Conservation (phyloP, 2,329 filamentous ascomycete species). For the Endocalyx cinctus region DNA sequence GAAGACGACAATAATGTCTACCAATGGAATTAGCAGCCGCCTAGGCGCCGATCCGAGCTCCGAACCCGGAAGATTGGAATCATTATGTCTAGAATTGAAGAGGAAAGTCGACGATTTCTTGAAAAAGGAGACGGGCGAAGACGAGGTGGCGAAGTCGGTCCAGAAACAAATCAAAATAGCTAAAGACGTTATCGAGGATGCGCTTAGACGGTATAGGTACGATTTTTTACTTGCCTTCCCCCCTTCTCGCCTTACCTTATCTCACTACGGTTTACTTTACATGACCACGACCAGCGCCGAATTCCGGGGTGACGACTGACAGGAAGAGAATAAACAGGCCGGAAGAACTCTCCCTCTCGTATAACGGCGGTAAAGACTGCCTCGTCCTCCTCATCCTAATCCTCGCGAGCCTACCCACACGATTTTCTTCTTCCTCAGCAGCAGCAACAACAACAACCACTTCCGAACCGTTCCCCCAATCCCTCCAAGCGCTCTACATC, state of each 20-base stretch:
- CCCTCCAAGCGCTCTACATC: constrained; percentile 82
- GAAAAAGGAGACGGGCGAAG: constrained; percentile 46
- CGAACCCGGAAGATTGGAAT: too few species aligned
- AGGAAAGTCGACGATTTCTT: constrained; percentile 63
- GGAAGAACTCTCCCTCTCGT: constrained; percentile 79
- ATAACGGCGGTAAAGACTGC: constrained; percentile 98
- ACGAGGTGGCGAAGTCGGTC: constrained; percentile 55
- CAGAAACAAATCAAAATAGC: constrained; percentile 72
- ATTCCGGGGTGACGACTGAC: constrained; percentile 7
- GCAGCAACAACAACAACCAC: constrained; percentile 14
- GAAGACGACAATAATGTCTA: too few species aligned
- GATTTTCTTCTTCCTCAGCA: constrained; percentile 23
- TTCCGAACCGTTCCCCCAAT: constrained; percentile 31
- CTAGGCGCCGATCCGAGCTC: too few species aligned
- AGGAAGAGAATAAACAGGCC: constrained; percentile 45
- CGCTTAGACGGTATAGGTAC: constrained; percentile 71
- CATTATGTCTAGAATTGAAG: constrained; percentile 39
- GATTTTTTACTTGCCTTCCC: constrained; percentile 22
- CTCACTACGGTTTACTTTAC: constrained; percentile 1
- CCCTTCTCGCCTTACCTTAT: constrained; percentile 1
- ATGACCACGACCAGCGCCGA: too few species aligned
- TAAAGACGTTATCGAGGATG: constrained; percentile 68
- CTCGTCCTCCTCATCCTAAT: constrained; percentile 87
- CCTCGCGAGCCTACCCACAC: constrained; percentile 56
- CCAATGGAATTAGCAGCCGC: too few species aligned